Base-by-base conservation (phyloP, 352 stramenopile species). In the Globisporangium parvum region DNA sequence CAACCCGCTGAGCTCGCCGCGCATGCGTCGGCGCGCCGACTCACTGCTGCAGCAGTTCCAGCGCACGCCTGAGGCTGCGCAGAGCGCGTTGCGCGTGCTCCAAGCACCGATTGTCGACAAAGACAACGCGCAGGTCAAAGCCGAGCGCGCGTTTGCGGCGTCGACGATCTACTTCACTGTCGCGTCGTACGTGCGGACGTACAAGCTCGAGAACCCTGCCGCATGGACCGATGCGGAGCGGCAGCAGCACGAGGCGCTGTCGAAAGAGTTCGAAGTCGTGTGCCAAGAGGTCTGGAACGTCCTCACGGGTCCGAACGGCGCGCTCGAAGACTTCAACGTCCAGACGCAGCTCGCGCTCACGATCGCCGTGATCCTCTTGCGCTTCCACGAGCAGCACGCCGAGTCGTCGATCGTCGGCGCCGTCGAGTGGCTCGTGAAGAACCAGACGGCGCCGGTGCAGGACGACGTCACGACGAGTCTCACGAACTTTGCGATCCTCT, bases 211-310 rank as follows among this genome's bases (percentile, higher is more conserved):
- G 12, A 67, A 83, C n/a, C 62, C 64, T 0, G 51, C 55, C 28
- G 66, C 64, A 5, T 88, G 79, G 77, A 84, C 75, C 8, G 61
- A 71, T 0, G 61, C 67, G 6, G 81, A 91, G 50, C 75, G 69
- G 1, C 52, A 59, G 12, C 71, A 81, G 54, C 79, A 92, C 49
- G 71, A 83, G 31, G 10, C 60, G 5, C 49, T 88, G 1, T 77
- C 81, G 15, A 81, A 80, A 23, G 72, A 91, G 37, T 90, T 91
- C 47, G 68, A 59, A 0, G 37, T 65, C 20, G 67, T 93, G 47
- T 87, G 78, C 18, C 82, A 87, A 31, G 66, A 91, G 48, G 69
- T 91, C 28, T 93, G 82, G 82, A 82, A 89, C 54, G 59, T 93
- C 9, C 52, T 93, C 15, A 93, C 78, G 15, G 74, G 77, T 1